Evolutionary conservation across 805 yeast genomes (phyloP).

Genomic region (Nakazawaea anatomiae): DNA sequence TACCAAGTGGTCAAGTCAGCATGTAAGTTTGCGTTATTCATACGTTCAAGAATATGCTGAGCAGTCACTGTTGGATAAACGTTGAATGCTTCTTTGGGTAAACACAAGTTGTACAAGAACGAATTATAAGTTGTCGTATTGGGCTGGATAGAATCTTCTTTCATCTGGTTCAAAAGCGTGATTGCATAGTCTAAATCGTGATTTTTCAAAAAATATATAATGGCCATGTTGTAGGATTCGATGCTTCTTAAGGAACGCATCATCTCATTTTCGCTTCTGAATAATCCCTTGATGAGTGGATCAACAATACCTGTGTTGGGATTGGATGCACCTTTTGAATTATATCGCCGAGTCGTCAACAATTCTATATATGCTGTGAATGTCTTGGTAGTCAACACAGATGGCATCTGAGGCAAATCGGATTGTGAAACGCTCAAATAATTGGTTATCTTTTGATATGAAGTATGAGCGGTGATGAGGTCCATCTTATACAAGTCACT

Average conservation of each 20-base stretch:
- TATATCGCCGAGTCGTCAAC: conserved; percentile 3
- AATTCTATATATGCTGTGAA: conserved; percentile 6
- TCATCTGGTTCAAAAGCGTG: conserved; percentile 35
- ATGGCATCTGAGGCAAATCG: conserved; percentile 4
- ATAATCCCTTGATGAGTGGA: conserved; percentile 26
- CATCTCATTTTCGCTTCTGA: conserved; percentile 30
- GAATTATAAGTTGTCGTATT: conserved; percentile 33
- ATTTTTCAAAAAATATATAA: conserved; percentile 30
- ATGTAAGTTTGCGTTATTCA: conserved; percentile 20
- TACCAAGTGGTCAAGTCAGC: conserved; percentile 35
- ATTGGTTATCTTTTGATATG: no score
- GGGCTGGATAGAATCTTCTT: conserved; percentile 23
- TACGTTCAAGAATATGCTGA: conserved; percentile 23
- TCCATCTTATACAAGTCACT: background rate
- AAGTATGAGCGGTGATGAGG: no score
- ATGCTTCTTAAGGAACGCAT: conserved; percentile 25
- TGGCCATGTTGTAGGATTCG: conserved; percentile 28
- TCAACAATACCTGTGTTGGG: conserved; percentile 1
- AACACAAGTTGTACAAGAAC: conserved; percentile 23
- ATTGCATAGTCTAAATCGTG: conserved; percentile 35
- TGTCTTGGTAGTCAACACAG: background rate
- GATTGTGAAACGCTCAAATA: no score
- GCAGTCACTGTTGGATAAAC: conserved; percentile 12
- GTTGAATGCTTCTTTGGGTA: conserved; percentile 14
- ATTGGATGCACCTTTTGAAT: conserved; percentile 26